phyloP scores from a whole-genome alignment of 805 yeast species.

The Metschnikowia peoriensis region DNA sequence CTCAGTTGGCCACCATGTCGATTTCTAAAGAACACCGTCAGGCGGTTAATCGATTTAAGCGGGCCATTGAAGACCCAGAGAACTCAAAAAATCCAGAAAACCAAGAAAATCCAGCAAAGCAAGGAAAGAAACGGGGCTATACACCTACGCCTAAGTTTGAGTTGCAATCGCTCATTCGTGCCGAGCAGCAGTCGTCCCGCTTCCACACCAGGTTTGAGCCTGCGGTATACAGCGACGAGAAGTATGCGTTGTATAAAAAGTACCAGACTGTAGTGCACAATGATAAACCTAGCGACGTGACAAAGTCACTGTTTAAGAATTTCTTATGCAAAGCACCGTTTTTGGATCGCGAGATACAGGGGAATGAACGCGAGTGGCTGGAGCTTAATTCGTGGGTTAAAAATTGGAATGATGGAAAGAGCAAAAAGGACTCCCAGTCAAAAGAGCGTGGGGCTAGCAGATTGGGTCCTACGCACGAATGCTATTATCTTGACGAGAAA shows the following conservation, averaged over 20 bases:
- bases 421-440: neutral
- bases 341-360: conserved; percentile 22
- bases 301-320: conserved; percentile 49
- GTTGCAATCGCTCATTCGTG: conserved; percentile 33
- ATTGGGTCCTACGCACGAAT: conserved; percentile 73
- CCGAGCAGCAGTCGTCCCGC: conserved; percentile 36
- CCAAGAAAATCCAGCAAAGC: neutral
- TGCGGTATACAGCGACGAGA: conserved; percentile 52
- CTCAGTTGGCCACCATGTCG: conserved; percentile 45
- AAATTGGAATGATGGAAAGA: conserved; percentile 35
- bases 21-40: conserved; percentile 67
- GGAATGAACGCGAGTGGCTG: conserved; percentile 36
- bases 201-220: conserved; percentile 52
- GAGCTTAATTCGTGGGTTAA: conserved; percentile 40
- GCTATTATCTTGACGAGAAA: conserved; percentile 62
- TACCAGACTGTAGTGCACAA: conserved; percentile 74
- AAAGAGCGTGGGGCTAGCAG: conserved; percentile 12
- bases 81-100: neutral
- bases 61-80: conserved; percentile 26
- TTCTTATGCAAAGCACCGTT: conserved; percentile 76
- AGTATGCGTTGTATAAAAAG: conserved; percentile 58
- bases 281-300: conserved; percentile 50
- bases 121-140: conserved; percentile 3
- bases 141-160: conserved; percentile 15
- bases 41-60: conserved; percentile 58